Base-by-base conservation (phyloP, 2,329 filamentous ascomycete genomes). In the Cladophialophora yegresii region DNA sequence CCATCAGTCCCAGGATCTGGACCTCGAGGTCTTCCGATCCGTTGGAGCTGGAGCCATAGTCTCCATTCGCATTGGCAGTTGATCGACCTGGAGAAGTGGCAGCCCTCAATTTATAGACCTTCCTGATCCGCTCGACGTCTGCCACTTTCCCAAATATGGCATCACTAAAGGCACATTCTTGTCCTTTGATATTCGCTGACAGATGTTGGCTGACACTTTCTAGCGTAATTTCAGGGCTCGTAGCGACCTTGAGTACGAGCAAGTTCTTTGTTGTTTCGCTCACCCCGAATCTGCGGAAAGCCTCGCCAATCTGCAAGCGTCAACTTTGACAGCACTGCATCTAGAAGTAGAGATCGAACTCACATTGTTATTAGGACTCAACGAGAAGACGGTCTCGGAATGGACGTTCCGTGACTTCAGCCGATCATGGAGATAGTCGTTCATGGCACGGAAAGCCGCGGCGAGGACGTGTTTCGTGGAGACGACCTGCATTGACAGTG, bases 211-310 rank as follows among this genome's bases (percentile, higher is more conserved):
- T 79, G 40, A 85, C 77, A 2, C 79, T 78, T n/a, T 81, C 76
- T 54, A 79, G 74, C 5, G 81, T 78, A 54, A 80, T 76, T 36
- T 77, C 75, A 54, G 80, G 77, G 0, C 81, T 80, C 16, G 83
- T 81, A 9, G 87, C 83, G 26, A 98, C 82, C 75, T 97, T 98
- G 72, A 97, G 82, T 6, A 91, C 87, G 2, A 97, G 79, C n/a
- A 99, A 77, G 70, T 88, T 78, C 51, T 83, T 87, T 2, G 89
- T 95, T 10, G 82, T 79, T 12, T 91, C 85, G 0, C 85, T 81
- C 63, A 98, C 87, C 54, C 95, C 95, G 73, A 95, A 96, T 60
- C 89, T 88, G 33, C 91, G 89, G 77, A 98, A 98, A 0, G 92
- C 89, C 71, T 97, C 93, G 58, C 92, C 86, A 73, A 99, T 98